Percentiles rank a stretch among this genome's conserved stretches.
These are phyloP conservation scores for Elsinoe perseae DNA, from an alignment of 2,329 filamentous ascomycete species.

Conservation along the genomic window DNA sequence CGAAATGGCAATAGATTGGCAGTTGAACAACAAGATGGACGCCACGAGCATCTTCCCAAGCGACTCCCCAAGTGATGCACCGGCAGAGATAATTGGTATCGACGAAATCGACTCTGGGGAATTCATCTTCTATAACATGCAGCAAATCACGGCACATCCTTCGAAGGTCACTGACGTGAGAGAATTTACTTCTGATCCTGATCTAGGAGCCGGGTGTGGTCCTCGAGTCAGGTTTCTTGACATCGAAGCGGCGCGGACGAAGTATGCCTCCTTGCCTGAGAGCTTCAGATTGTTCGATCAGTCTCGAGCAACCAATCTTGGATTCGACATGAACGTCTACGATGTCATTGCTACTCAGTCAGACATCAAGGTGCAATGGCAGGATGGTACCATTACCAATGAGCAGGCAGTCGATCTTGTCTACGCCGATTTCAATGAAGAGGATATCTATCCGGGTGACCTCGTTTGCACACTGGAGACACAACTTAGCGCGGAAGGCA, in stretches of 20 bases:
- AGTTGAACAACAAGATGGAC: constrained; percentile 30
- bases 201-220: constrained; percentile 27
- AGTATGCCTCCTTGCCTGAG: constrained; percentile 39
- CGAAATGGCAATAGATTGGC: constrained; percentile 45
- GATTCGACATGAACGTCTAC: constrained; percentile 53
- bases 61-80: constrained; percentile 14
- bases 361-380: constrained; percentile 50
- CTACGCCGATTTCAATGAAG: constrained; percentile 44
- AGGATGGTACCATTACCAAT: constrained; percentile 46
- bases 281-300: constrained; percentile 40
- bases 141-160: constrained; percentile 2
- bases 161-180: not conserved
- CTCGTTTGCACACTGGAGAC: constrained; percentile 43
- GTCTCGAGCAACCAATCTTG: constrained; percentile 41
- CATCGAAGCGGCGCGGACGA: constrained; percentile 41
- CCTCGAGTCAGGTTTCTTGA: constrained; percentile 49
- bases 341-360: constrained; percentile 44
- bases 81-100: constrained; percentile 24
- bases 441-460: constrained; percentile 53
- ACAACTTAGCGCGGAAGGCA: not conserved
- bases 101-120: constrained; percentile 37
- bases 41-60: not conserved
- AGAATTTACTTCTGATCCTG: constrained; percentile 28
- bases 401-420: constrained; percentile 41
- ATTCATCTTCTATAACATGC: constrained; percentile 39